Percentiles rank a stretch among this genome's conserved stretches.
Evolutionary conservation across 495 filamentous ascomycete species (phyloP).

Genomic region (Cladorrhinum samala): DNA sequence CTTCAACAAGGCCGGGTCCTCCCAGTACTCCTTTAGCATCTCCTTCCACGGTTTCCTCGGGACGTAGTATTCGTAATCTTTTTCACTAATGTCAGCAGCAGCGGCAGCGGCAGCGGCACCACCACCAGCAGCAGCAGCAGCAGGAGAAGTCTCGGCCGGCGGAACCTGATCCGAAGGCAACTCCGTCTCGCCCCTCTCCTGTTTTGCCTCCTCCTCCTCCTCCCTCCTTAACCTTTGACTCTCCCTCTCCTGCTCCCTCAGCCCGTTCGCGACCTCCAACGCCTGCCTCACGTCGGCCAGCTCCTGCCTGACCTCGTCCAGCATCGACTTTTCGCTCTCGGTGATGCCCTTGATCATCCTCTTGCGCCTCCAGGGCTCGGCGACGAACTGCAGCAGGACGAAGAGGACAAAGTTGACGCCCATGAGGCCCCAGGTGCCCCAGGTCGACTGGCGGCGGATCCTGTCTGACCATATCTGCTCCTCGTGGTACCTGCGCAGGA

Average conservation of each 20-base stretch:
- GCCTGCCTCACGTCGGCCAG: constrained; percentile 20
- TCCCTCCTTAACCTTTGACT: constrained; percentile 17
- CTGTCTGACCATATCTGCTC: constrained; percentile 99
- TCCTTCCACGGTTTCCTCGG: constrained; percentile 41
- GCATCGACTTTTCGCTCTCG: constrained; percentile 50
- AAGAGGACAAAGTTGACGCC: constrained; percentile 89
- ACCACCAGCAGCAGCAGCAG: constrained; percentile 2
- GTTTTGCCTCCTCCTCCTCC: not conserved
- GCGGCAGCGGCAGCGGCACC: constrained; percentile 9
- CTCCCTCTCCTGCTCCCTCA: constrained; percentile 6
- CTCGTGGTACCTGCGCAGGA: constrained; percentile 90
- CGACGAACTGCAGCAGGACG: constrained; percentile 80
- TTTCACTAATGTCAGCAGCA: not conserved
- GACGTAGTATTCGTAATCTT: constrained; percentile 11
- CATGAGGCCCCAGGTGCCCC: constrained; percentile 98
- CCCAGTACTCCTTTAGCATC: constrained; percentile 27
- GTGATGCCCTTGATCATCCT: constrained; percentile 75
- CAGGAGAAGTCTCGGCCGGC: no score
- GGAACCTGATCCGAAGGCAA: not conserved
- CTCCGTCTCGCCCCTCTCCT: no score
- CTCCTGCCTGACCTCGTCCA: constrained; percentile 63
- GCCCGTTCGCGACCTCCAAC: constrained; percentile 20
- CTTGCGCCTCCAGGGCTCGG: constrained; percentile 86
- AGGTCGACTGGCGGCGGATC: constrained; percentile 90
- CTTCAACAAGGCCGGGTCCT: constrained; percentile 33